Evolutionary conservation across 2,329 filamentous ascomycete species (phyloP).

Genomic region (Diaporthe amygdali): DNA sequence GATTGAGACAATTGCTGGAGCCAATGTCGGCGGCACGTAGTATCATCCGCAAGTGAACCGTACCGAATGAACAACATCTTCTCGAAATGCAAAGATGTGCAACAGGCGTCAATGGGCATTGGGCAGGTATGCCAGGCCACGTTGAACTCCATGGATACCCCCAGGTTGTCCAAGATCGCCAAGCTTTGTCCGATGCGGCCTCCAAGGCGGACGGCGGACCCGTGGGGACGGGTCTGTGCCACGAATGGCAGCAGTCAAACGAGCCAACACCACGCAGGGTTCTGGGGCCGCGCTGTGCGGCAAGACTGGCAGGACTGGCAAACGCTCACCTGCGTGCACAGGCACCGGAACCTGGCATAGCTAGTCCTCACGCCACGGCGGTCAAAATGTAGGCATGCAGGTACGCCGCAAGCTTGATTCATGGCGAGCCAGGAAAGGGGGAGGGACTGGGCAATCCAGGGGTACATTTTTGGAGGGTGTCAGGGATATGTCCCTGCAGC

Average conservation of each 20-base stretch:
- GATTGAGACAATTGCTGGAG: background rate
- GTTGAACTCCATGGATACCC: background rate
- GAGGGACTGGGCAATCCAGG: conserved; percentile 5
- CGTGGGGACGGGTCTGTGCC: conserved; percentile 7
- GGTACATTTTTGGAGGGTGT: background rate
- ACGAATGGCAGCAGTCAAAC: background rate
- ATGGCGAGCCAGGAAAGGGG: conserved; percentile 5
- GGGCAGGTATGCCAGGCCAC: background rate
- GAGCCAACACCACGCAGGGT: background rate
- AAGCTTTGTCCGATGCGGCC: conserved; percentile 18
- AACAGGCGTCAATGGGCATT: background rate
- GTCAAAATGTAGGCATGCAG: conserved; percentile 3
- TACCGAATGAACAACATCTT: background rate
- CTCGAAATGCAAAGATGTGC: background rate
- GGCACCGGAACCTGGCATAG: background rate
- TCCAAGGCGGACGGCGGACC: conserved; percentile 11
- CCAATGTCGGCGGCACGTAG: background rate
- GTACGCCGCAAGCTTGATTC: conserved; percentile 9
- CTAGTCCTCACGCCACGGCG: background rate
- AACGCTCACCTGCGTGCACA: background rate
- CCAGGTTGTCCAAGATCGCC: background rate
- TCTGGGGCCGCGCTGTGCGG: background rate
- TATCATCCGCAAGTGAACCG: background rate
- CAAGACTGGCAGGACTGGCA: background rate
- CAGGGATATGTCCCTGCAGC: conserved; percentile 6